These are phyloP conservation scores for Paecilomyces formosus DNA, from an alignment of 2,329 filamentous ascomycete genomes.

Conservation along the genomic window DNA sequence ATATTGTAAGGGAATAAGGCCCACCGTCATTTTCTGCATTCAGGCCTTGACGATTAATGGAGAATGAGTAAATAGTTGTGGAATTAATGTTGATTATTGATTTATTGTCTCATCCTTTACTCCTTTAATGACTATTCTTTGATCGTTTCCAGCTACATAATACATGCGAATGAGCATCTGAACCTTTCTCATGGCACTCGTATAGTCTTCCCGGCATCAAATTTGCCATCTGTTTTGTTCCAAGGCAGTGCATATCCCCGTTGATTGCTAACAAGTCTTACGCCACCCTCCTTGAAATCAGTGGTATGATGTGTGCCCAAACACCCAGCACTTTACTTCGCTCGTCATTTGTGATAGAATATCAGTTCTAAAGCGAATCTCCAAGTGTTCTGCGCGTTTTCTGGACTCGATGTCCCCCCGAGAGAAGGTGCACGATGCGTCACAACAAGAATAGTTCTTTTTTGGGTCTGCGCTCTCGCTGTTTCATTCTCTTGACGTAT, in stretches of 20 bases:
- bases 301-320: constrained; percentile 34
- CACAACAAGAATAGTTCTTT: constrained; percentile 34
- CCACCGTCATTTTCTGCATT: too few relatives aligned
- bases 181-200: too few relatives aligned
- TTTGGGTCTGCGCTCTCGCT: not conserved
- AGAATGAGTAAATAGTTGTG: too few relatives aligned
- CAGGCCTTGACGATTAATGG: too few relatives aligned
- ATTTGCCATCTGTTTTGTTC: too few relatives aligned
- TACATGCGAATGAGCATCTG: too few relatives aligned
- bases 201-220: too few relatives aligned
- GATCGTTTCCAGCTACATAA: too few relatives aligned
- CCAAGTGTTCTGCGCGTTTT: constrained; percentile 39
- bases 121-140: too few relatives aligned
- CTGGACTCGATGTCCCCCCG: constrained; percentile 39
- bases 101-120: too few relatives aligned
- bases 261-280: constrained; percentile 34
- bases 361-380: constrained; percentile 47
- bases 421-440: constrained; percentile 48
- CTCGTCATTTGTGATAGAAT: constrained; percentile 18
- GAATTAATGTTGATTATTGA: too few relatives aligned
- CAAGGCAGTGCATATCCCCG: constrained; percentile 21
- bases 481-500: not conserved
- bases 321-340: constrained; percentile 30
- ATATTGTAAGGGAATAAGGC: too few relatives aligned
- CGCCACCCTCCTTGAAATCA: constrained; percentile 25